These are phyloP conservation scores for Epichloe uncinata DNA, from an alignment of 2,329 filamentous ascomycete genomes.

Conservation along the genomic window DNA sequence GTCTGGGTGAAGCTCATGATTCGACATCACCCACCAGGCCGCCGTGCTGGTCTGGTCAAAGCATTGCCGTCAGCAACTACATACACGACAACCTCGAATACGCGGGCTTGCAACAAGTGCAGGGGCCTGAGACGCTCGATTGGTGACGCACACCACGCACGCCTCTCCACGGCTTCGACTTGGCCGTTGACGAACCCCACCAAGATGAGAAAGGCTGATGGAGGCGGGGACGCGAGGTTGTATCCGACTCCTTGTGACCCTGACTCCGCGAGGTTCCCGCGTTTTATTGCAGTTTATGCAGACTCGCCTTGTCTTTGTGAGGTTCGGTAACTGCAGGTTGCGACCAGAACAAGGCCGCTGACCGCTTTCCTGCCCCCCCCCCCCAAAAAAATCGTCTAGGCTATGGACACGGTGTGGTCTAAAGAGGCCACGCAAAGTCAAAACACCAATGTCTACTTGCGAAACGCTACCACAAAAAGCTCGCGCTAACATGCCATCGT, in stretches of 20 bases:
- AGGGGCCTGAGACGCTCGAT: not conserved
- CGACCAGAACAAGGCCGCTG: not conserved
- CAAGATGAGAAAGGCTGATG: not conserved
- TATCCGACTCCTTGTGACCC: not conserved
- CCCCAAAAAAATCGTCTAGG: not conserved
- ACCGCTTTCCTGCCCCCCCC: not conserved
- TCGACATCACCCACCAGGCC: not conserved
- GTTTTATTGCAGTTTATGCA: not conserved
- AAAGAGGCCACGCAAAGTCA: not conserved
- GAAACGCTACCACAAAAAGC: not conserved
- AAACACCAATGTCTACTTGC: not conserved
- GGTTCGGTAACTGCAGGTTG: not conserved
- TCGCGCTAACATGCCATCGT: conserved; percentile 1
- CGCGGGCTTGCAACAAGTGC: not conserved
- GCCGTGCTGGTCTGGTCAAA: not conserved
- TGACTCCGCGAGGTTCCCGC: not conserved
- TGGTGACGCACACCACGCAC: not conserved
- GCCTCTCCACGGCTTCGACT: not conserved
- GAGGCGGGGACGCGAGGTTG: not conserved
- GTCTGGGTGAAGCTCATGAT: not conserved
- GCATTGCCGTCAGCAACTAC: not conserved
- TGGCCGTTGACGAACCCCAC: conserved; percentile 1
- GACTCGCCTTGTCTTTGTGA: not conserved
- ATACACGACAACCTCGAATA: not conserved
- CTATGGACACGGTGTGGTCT: not conserved